These are phyloP conservation scores for Heterobasidion occidentale DNA, from an alignment of 1,284 basidiomycete genomes.

Conservation along the genomic window DNA sequence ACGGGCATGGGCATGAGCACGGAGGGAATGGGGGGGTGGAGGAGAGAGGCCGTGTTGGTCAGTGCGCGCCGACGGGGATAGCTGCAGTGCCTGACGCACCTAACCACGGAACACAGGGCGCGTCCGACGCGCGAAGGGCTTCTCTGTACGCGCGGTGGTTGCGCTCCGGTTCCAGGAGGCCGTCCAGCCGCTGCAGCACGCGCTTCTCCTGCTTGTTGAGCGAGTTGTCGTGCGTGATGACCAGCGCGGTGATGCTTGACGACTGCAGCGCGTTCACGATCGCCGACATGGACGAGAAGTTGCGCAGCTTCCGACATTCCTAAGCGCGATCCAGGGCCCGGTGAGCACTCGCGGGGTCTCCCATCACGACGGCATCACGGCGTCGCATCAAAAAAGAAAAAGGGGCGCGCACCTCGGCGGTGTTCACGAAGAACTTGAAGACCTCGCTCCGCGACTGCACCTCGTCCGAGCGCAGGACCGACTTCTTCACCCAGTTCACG, in stretches of 20 bases:
- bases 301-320: constrained; percentile 34
- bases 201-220: constrained; percentile 22
- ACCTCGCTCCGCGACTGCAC: constrained; percentile 26
- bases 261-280: constrained; percentile 34
- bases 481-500: constrained; percentile 34
- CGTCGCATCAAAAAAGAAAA: constrained; percentile 5
- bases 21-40: not conserved
- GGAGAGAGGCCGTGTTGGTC: not conserved
- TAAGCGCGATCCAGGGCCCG: constrained; percentile 10
- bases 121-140: constrained; percentile 18
- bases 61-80: not conserved
- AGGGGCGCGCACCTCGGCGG: constrained; percentile 16
- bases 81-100: constrained; percentile 17
- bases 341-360: not conserved
- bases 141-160: constrained; percentile 30
- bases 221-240: constrained; percentile 22
- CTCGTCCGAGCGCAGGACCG: constrained; percentile 27
- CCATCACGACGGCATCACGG: constrained; percentile 2
- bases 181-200: constrained; percentile 24
- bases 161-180: constrained; percentile 23
- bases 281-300: constrained; percentile 34
- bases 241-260: constrained; percentile 25
- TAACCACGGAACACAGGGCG: constrained; percentile 27
- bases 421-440: constrained; percentile 34
- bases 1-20: not conserved